Conservation (phyloP, 352 stramenopile genomes). For the Phytophthora idaei region DNA sequence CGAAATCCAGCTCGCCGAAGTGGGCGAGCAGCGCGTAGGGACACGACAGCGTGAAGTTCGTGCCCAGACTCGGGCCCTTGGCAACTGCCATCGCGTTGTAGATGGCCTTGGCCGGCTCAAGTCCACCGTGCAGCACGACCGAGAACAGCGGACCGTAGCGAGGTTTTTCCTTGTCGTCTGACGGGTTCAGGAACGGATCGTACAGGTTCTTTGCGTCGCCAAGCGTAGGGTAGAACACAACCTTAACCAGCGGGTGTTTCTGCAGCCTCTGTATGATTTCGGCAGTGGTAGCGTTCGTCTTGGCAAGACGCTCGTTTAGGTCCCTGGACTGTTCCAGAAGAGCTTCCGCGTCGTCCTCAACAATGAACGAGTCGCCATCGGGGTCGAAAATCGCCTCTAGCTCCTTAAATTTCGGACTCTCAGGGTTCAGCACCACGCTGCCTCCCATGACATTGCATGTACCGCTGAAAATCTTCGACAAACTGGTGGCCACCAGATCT, state of each 20-base stretch:
- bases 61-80: constrained; percentile 91
- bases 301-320: constrained; percentile 69
- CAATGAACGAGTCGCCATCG: constrained; percentile 59
- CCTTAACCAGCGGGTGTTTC: constrained; percentile 78
- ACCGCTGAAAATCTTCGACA: constrained; percentile 95
- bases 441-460: constrained; percentile 92
- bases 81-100: constrained; percentile 88
- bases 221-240: constrained; percentile 86
- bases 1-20: constrained; percentile 93
- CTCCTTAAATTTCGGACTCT: constrained; percentile 48
- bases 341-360: constrained; percentile 60
- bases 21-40: constrained; percentile 94
- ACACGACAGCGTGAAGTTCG: constrained; percentile 94
- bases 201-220: constrained; percentile 61
- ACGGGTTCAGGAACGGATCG: constrained; percentile 54
- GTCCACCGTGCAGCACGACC: constrained; percentile 78
- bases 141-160: constrained; percentile 90
- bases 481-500: constrained; percentile 91
- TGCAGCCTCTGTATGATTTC: constrained; percentile 73
- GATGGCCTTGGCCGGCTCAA: constrained; percentile 79
- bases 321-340: constrained; percentile 65
- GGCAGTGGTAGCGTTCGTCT: constrained; percentile 83
- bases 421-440: constrained; percentile 88
- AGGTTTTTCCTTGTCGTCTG: constrained; percentile 24
- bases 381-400: constrained; percentile 45